Conservation (phyloP, 176 grass and related monocot genomes). For the Eleusine coracana region DNA sequence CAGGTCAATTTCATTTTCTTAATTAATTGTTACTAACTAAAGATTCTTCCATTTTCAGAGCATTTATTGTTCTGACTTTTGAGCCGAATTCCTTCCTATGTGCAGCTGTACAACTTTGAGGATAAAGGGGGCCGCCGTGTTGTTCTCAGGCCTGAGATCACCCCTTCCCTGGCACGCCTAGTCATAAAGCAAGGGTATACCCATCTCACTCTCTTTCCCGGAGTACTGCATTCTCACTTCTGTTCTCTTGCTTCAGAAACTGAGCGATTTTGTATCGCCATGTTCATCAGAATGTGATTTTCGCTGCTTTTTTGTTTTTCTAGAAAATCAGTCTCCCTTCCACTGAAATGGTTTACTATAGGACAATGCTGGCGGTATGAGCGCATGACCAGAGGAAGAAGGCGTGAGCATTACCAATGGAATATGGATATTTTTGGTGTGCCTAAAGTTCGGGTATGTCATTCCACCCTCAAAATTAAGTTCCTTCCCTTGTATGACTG, state of each 20-base stretch:
- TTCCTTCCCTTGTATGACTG: not conserved
- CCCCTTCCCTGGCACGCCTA: conserved; percentile 83
- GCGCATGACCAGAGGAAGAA: conserved; percentile 89
- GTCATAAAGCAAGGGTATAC: conserved; percentile 91
- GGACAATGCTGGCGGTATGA: conserved; percentile 98
- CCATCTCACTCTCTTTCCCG: not conserved
- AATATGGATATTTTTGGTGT: conserved; percentile 97
- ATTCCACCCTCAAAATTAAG: not conserved
- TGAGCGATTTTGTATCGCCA: not conserved
- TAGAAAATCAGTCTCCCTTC: conserved; percentile 92
- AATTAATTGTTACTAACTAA: not conserved
- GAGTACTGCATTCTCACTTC: not conserved
- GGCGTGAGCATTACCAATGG: conserved; percentile 96
- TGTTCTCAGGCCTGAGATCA: conserved; percentile 89
- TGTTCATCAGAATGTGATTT: conserved; percentile 37
- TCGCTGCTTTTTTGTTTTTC: conserved; percentile 47
- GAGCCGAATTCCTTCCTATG: not conserved
- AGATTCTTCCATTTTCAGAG: not conserved
- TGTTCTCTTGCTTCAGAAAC: not conserved
- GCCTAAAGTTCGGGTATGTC: conserved; percentile 74
- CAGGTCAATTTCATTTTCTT: conserved; percentile 34
- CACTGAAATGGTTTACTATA: conserved; percentile 98
- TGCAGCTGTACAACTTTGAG: conserved; percentile 85
- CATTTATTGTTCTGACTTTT: not conserved
- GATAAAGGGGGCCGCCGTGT: conserved; percentile 90